Base-by-base conservation (phyloP, 176 grass and related monocot species). In the Avena insularis region DNA sequence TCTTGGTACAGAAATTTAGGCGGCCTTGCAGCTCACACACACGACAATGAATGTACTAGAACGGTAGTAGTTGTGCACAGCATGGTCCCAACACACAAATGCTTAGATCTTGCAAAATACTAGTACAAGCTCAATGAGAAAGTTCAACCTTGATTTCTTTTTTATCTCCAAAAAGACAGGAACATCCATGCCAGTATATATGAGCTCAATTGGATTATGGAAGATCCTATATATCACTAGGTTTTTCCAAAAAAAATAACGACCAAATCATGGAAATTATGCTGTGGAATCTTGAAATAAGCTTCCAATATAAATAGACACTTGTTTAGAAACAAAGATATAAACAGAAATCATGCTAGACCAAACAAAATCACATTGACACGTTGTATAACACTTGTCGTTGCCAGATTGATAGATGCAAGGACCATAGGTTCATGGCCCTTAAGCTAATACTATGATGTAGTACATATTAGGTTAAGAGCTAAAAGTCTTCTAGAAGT, bases 1-100 rank as follows among this genome's bases (percentile, higher is more conserved):
- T 29, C 75, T 29, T 36, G 75, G 20, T 63, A 15, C 81, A 72
- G 17, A 84, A 65, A 73, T 59, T 64, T 68, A 74, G 65, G 46
- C 75, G 79, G 11, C 23, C 60, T 61, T 48, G 46, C 46, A 27
- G 60, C 60, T 61, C 74, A 1, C 57, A 68, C 7, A 14, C 60
- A 27, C 49, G 38, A 10, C 78, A 46, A 12, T 75, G 29, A 46
- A 79, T 36, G 43, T 50, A 23, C 23, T 23, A 50, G 69, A 82
- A 78, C 82, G 71, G 46, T 48, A 48, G 50, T 73, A 58, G 61
- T 45, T 86, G 62, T 78, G 43, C 20, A 71, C 31, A 20, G 21
- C 49, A 61, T 71, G 83, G 88, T 84, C 87, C 87, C 75, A 6
- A 8, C 9, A 53, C 4, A 6, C 4, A 3, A 27, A 23, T 25